phyloP scores from a whole-genome alignment of 108 stramenopile genomes.

The Skeletonema costatum region DNA sequence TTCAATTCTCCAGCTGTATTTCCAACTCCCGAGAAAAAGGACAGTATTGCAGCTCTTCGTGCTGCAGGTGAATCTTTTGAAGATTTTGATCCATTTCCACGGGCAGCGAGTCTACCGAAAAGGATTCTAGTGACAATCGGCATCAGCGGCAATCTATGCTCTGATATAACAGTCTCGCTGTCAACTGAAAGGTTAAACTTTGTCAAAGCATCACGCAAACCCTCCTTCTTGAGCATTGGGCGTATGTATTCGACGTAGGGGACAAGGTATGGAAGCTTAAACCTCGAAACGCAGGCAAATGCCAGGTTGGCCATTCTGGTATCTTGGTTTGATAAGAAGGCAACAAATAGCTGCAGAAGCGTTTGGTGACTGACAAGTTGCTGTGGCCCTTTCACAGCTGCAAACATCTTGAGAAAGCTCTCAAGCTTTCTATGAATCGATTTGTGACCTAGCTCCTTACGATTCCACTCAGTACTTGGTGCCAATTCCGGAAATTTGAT shows the following conservation, averaged over 20 bases:
- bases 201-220: conserved; percentile 71
- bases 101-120: conserved; percentile 74
- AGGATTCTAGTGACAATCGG: conserved; percentile 73
- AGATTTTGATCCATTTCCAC: conserved; percentile 53
- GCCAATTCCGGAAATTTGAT: conserved; percentile 44
- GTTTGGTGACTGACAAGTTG: conserved; percentile 73
- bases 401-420: conserved; percentile 75
- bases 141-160: conserved; percentile 61
- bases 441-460: conserved; percentile 42
- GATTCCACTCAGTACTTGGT: conserved; percentile 27
- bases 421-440: conserved; percentile 58
- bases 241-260: conserved; percentile 61
- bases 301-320: conserved; percentile 58
- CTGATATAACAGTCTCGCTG: conserved; percentile 45
- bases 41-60: conserved; percentile 73
- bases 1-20: conserved; percentile 59
- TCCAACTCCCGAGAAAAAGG: conserved; percentile 76
- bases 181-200: conserved; percentile 59
- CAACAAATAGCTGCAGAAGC: conserved; percentile 57
- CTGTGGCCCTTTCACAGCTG: conserved; percentile 73
- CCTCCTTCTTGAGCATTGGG: conserved; percentile 60
- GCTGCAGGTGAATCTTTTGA: conserved; percentile 81
- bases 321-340: conserved; percentile 72
- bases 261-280: conserved; percentile 60
- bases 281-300: conserved; percentile 63